phyloP scores from a whole-genome alignment of 495 filamentous ascomycete genomes.

The Lepidopterella palustris region DNA sequence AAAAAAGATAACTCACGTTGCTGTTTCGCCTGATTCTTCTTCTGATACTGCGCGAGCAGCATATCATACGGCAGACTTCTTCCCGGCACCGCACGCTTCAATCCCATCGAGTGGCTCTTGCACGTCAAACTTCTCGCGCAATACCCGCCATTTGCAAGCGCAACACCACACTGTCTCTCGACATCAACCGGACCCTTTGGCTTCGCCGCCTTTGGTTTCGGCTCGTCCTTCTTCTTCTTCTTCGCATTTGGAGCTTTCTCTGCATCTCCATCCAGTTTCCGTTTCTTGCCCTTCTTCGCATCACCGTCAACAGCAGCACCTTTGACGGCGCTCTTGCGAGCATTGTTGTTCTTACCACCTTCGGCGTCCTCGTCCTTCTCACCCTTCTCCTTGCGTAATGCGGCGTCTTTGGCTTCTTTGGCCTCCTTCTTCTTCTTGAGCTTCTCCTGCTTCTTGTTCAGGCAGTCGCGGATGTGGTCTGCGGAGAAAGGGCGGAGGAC shows the following conservation, averaged over 20 bases:
- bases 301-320: conserved; percentile 57
- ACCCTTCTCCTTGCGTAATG: conserved; percentile 39
- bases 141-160: conserved; percentile 72
- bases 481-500: conserved; percentile 33
- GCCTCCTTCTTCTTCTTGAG: conserved; percentile 43
- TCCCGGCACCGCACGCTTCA: conserved; percentile 85
- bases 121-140: conserved; percentile 91
- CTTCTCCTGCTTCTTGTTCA: conserved; percentile 46
- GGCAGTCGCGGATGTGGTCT: conserved; percentile 37
- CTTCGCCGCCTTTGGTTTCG: conserved; percentile 76
- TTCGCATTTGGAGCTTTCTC: conserved; percentile 68
- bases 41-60: conserved; percentile 89
- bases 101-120: conserved; percentile 95
- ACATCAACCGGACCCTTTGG: conserved; percentile 96
- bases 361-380: conserved; percentile 31
- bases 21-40: conserved; percentile 97
- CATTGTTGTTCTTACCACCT: conserved; percentile 35
- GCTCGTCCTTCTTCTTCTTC: conserved; percentile 93
- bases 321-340: conserved; percentile 49
- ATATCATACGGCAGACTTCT: conserved; percentile 91
- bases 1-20: conserved; percentile 58
- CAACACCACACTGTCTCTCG: conserved; percentile 93
- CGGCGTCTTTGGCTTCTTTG: conserved; percentile 48
- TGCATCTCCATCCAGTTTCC: conserved; percentile 75
- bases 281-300: conserved; percentile 79